A percentile compares a stretch with the other conserved stretches of the same genome.
phyloP scores from a whole-genome alignment of 768 basidiomycete genomes.

The Calocybe indica region DNA sequence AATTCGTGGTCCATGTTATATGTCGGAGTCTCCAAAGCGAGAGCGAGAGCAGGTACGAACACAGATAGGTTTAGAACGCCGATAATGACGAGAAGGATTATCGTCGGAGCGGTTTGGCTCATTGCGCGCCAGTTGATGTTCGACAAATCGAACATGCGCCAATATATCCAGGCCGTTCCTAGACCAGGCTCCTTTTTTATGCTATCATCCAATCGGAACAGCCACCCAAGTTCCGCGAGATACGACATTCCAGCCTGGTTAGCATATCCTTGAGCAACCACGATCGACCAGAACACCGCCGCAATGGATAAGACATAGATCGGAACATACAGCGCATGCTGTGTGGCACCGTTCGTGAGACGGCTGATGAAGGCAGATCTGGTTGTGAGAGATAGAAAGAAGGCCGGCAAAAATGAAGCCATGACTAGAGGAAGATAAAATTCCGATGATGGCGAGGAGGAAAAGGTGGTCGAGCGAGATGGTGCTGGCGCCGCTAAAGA shows the following conservation, averaged over 20 bases:
- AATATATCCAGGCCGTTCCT: conserved; percentile 16
- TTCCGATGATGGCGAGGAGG: conserved; percentile 11
- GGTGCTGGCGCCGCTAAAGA: not conserved
- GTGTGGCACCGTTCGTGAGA: conserved; percentile 12
- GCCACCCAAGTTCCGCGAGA: conserved; percentile 12
- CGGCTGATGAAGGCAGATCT: conserved; percentile 10
- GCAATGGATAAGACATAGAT: conserved; percentile 12
- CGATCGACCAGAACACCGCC: conserved; percentile 13
- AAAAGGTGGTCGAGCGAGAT: conserved; percentile 8
- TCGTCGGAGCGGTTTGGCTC: conserved; percentile 12
- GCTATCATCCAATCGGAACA: conserved; percentile 13
- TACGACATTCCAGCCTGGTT: not conserved
- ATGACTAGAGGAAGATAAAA: conserved; percentile 12
- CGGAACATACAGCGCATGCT: conserved; percentile 13
- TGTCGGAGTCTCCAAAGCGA: conserved; percentile 11
- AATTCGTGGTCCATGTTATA: conserved; percentile 21
- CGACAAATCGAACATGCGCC: conserved; percentile 16
- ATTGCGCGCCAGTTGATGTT: conserved; percentile 16
- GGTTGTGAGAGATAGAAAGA: conserved; percentile 13
- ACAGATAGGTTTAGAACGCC: conserved; percentile 19
- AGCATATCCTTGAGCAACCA: not conserved
- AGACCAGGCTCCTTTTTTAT: conserved; percentile 4
- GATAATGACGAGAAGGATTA: conserved; percentile 15
- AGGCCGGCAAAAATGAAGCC: conserved; percentile 14
- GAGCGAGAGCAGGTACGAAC: conserved; percentile 16